phyloP scores from a whole-genome alignment of 106 monocot genomes.

The Cymbidium sinense region DNA sequence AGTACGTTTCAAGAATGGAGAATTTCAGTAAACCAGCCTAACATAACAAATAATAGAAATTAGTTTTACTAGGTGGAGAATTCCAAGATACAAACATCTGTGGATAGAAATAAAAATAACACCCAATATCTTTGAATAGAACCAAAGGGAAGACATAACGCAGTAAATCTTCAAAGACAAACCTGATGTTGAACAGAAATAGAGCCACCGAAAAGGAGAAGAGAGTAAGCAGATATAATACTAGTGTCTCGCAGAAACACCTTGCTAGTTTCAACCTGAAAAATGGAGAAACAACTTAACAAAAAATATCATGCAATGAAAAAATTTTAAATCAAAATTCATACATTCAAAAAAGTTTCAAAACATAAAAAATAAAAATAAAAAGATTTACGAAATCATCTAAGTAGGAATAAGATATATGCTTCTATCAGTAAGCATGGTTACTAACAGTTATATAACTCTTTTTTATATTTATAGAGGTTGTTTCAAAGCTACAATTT shows the following conservation, averaged over 20 bases:
- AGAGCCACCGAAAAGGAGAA: slow-evolving; percentile 83
- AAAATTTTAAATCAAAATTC: not conserved
- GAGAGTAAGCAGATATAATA: slow-evolving; percentile 77
- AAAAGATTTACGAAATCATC: not conserved
- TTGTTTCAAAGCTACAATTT: not conserved
- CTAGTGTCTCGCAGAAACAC: slow-evolving; percentile 79
- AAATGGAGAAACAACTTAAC: slow-evolving; percentile 2
- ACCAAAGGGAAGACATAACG: not conserved
- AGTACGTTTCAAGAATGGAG: not conserved
- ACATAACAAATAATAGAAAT: not conserved
- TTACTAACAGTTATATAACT: not conserved
- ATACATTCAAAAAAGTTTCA: not conserved
- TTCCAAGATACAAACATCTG: not conserved
- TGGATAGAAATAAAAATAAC: not conserved
- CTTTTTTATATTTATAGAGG: not conserved
- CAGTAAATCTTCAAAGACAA: slow-evolving; percentile 1
- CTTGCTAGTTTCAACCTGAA: slow-evolving; percentile 94
- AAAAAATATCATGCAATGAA: not conserved
- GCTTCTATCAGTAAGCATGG: not conserved
- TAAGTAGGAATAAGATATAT: not conserved
- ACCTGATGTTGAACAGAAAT: slow-evolving; percentile 96
- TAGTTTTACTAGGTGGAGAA: not conserved
- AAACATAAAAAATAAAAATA: too few relatives aligned
- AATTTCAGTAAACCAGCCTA: not conserved
- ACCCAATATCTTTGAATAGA: not conserved